Base-by-base conservation (phyloP, 192 early-diverging fungal genomes). In the Linnemannia exigua region DNA sequence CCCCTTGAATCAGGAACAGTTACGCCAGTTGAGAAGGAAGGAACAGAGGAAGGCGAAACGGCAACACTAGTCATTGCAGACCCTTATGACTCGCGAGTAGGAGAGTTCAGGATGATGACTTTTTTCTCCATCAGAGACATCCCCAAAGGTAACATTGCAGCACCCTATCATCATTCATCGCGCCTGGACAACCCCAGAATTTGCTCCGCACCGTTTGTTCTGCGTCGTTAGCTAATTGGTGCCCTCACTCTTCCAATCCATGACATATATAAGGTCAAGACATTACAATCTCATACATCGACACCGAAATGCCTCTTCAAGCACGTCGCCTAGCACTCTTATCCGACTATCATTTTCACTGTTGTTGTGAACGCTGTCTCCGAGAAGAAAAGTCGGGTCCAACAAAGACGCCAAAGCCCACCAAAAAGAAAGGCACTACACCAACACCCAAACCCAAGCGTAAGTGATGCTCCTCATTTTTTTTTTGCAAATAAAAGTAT, bases 231-330 rank as follows among this genome's bases (percentile, higher is more conserved):
- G 4, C 79, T 89, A 84, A 31, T 61, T 38, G 78, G 81, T 38
- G 48, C 68, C 28, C 61, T 86, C 15, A 31, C 41, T 46, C 5
- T 78, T 16, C 74, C 75, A 36, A 74, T 37, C 22, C 52, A 58
- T n/a, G n/a, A 58, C 54, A n/a, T 22, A 52, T 20, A 38, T 61
- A 52, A 74, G 90, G 84, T 71, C 89, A 92, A 72, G 88, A 90
- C 28, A 72, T 95, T 50, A 93, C 90, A 2, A 95, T 95, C 66
- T 91, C 92, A 17, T 95, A 95, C 80, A 93, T 94, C 52, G 92
- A 94, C 79, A 88, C 89, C 20, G 88, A 93, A 37, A 79, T 90
- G 52, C 93, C 93, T 3, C 77, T 94, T 19, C 77, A 91, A 20
- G 89, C 90, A 44, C 91, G 94, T 3, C 91, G 93, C 12, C 54